phyloP scores from a whole-genome alignment of 257 asterid genomes.

The Buddleja alternifolia region DNA sequence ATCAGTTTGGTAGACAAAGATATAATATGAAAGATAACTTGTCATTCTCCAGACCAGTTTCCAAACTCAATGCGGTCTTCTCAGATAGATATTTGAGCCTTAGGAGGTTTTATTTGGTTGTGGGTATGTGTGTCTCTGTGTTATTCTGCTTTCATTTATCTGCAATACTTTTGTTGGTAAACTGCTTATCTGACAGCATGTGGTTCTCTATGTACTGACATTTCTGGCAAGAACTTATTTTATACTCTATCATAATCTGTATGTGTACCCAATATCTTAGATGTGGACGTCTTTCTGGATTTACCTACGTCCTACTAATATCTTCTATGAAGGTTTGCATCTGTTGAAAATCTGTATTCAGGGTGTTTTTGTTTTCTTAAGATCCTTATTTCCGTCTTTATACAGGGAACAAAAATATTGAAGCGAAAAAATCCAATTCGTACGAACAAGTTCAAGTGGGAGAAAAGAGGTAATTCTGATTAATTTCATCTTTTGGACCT shows the following conservation, averaged over 20 bases:
- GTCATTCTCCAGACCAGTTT: not conserved
- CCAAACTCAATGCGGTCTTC: not conserved
- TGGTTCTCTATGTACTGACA: not conserved
- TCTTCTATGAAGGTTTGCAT: slow-evolving; percentile 13
- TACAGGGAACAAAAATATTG: slow-evolving; percentile 44
- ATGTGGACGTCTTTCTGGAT: not conserved
- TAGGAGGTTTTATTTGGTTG: not conserved
- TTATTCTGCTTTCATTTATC: not conserved
- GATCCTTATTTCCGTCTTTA: slow-evolving; percentile 23
- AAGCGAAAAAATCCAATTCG: slow-evolving; percentile 41
- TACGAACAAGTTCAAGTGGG: slow-evolving; percentile 45
- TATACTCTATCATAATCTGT: not conserved
- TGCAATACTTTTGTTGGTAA: not conserved
- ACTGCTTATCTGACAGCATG: slow-evolving; percentile 4
- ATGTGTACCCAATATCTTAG: not conserved
- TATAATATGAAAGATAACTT: not conserved
- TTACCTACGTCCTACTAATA: not conserved
- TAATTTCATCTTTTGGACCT: slow-evolving; percentile 20
- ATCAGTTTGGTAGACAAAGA: not conserved
- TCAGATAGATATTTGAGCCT: no score
- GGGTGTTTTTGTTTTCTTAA: slow-evolving; percentile 12
- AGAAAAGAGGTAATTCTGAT: slow-evolving; percentile 56
- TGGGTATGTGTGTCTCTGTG: no score
- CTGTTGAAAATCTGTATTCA: slow-evolving; percentile 4
- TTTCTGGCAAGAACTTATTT: not conserved